These are phyloP conservation scores for Aegilops bicornis DNA, from an alignment of 176 grass and related monocot species.

Conservation along the genomic window DNA sequence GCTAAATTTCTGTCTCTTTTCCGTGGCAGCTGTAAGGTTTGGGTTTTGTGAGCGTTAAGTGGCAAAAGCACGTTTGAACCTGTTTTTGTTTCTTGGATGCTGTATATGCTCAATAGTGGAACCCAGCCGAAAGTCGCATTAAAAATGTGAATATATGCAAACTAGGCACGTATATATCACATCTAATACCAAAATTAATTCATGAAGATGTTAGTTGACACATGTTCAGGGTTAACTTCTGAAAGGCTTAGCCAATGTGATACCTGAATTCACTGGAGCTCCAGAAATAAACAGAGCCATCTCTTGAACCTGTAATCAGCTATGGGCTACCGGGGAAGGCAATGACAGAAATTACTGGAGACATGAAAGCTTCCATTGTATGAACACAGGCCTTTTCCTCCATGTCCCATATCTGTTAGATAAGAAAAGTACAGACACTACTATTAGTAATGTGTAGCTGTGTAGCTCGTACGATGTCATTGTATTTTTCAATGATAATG, in stretches of 20 bases:
- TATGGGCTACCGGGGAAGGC: background rate
- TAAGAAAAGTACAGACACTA: background rate
- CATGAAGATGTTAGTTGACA: background rate
- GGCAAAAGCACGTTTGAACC: background rate
- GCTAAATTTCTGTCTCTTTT: background rate
- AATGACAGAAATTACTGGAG: background rate
- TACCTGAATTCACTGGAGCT: background rate
- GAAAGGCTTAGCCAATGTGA: background rate
- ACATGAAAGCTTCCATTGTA: background rate
- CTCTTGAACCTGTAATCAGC: background rate
- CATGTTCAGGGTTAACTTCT: background rate
- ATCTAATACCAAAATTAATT: background rate
- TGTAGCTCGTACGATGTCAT: background rate
- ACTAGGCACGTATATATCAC: background rate
- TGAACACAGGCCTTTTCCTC: background rate
- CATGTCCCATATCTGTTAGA: background rate
- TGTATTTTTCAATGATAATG: background rate
- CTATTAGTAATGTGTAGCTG: background rate
- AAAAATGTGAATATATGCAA: background rate
- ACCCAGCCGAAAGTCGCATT: no score
- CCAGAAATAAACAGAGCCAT: background rate
- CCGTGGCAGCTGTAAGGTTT: no score
- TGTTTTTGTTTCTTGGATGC: background rate
- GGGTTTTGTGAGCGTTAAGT: background rate
- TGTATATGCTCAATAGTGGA: background rate